Evolutionary conservation across 2,329 filamentous ascomycete genomes (phyloP), one percentile per base, ranked within the genome.

Genomic region (Incumbomyces lentus): DNA sequence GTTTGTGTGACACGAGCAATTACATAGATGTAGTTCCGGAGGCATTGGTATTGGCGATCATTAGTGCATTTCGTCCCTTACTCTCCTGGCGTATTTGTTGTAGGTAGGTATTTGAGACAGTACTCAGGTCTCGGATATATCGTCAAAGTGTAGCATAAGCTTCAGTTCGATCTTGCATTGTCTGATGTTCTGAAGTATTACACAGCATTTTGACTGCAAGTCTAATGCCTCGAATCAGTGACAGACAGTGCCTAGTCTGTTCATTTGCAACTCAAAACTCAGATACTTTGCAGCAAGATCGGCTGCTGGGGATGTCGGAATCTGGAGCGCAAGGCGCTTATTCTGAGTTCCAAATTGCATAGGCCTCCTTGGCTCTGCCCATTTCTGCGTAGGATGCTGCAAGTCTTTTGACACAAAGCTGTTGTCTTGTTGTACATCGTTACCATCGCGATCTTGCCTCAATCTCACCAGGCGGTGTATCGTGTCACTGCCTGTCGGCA

Each of bases 291-390:
- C 40, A 4, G 40, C 40, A 33, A 44, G 22, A 19, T 44, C 40
- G 10, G 40, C 31, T 16, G 40, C 40, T 35, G 32, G 12, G 14
- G 38, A 26, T 13, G 10, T 6, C 8, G 40, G 40, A 8, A 32
- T 31, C 32, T 44, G 40, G n/a, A 44, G 30, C 17, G 40, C 40
- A 12, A 44, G 26, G 12, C 42, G 33, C 18, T 45, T 45, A 33
- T 38, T 31, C 26, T 45, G 33, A 19, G 42, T 18, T 29, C 31
- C 33, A 30, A n/a, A 19, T 37, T 31, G 42, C 19, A 45, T 26
- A 38, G 42, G 42, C 42, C 26, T 45, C 42, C 42, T 37, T 31
- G 42, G 42, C 42, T 26, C 12, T 38, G 33, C 16, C 16, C 33
- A 32, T 30, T 19, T 11, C 13, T 45, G 30, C 8, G 18, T 16